Percentiles rank a stretch among this genome's conserved stretches.
Conservation (phyloP, 2,329 filamentous ascomycete species). For the Arthrobotrys sphaeroides region DNA sequence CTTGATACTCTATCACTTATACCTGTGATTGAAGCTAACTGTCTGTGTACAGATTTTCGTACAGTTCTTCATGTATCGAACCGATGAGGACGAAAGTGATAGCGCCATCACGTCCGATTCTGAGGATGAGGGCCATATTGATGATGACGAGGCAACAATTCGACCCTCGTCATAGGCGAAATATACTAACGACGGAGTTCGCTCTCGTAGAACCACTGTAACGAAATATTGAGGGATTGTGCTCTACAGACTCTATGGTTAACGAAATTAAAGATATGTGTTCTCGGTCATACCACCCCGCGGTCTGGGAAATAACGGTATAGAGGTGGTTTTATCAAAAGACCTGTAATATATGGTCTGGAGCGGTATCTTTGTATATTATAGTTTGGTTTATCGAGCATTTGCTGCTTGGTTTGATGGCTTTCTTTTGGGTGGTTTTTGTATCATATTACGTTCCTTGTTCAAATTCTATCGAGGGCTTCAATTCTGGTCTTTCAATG, state of each 20-base stretch:
- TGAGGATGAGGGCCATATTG: neutral
- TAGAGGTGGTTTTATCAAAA: too few relatives aligned
- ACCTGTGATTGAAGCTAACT: neutral
- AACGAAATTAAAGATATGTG: too few relatives aligned
- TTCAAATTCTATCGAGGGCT: neutral
- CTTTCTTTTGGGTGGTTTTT: neutral
- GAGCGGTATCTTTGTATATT: slow-evolving; percentile 5
- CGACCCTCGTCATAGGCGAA: neutral
- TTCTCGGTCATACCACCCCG: too few relatives aligned
- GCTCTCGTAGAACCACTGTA: too few relatives aligned
- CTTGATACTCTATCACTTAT: too few relatives aligned
- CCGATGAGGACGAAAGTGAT: slow-evolving; percentile 61
- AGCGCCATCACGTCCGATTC: slow-evolving; percentile 23
- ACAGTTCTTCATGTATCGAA: slow-evolving; percentile 87
- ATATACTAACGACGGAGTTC: too few relatives aligned
- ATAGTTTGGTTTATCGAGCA: neutral
- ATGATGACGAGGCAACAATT: slow-evolving; percentile 31
- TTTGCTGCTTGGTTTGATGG: neutral
- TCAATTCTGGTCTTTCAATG: neutral
- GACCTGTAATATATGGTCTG: neutral
- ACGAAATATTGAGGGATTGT: too few relatives aligned
- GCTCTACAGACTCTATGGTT: too few relatives aligned
- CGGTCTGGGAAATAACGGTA: too few relatives aligned
- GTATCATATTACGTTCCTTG: neutral
- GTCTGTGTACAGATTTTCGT: slow-evolving; percentile 73